phyloP scores from a whole-genome alignment of 169 alveolate genomes.

The Plasmodium adleri region DNA sequence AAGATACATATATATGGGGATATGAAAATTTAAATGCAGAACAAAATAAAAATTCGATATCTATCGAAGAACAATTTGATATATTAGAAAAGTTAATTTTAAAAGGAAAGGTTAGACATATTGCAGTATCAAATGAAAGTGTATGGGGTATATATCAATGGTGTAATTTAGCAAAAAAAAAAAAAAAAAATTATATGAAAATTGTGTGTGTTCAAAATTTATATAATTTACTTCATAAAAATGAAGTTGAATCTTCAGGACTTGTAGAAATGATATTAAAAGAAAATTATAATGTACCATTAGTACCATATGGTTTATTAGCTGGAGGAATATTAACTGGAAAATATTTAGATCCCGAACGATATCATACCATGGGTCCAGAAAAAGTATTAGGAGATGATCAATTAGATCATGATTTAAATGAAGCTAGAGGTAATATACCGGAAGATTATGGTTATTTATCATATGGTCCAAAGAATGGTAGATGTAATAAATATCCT shows the following conservation, averaged over 20 bases:
- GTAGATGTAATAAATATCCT: conserved; percentile 87
- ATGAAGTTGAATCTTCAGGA: conserved; percentile 88
- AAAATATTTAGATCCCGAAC: conserved; percentile 89
- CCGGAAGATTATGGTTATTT: conserved; percentile 89
- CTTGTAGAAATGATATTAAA: conserved; percentile 83
- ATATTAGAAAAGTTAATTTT: conserved; percentile 79
- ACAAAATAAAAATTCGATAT: conserved; percentile 27
- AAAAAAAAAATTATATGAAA: conserved; percentile 74
- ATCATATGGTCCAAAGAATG: conserved; percentile 87
- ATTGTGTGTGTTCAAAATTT: conserved; percentile 81
- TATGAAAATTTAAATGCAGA: conserved; percentile 52
- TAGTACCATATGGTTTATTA: conserved; percentile 88
- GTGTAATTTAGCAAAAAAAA: conserved; percentile 78
- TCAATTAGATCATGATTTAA: conserved; percentile 23
- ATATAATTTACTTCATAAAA: conserved; percentile 87
- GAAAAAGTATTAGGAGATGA: conserved; percentile 72
- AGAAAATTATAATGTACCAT: conserved; percentile 84
- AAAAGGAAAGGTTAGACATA: conserved; percentile 86
- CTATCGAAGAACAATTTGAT: conserved; percentile 82
- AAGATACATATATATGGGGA: conserved; percentile 90
- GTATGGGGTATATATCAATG: conserved; percentile 86
- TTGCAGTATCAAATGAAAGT: conserved; percentile 88
- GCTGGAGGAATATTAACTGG: conserved; percentile 92
- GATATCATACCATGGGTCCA: conserved; percentile 78
- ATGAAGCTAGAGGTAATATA: conserved; percentile 70